Percentiles rank a stretch among this genome's conserved stretches.
Evolutionary conservation across 768 basidiomycete species (phyloP).

Genomic region (Naganishia onofrii): DNA sequence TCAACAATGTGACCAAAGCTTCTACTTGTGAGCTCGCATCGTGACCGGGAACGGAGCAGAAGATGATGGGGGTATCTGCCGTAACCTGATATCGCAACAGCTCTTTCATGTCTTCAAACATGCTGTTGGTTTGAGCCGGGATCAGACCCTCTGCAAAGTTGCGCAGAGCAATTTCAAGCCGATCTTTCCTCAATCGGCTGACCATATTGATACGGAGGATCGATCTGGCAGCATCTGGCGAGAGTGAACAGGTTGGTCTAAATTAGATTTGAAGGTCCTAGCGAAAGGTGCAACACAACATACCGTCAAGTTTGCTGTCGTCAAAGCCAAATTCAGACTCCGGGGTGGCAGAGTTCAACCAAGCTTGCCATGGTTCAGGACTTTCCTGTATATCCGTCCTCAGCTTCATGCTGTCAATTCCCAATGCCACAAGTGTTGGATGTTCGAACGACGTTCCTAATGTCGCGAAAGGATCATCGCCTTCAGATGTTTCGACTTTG

Average conservation of each 20-base stretch:
- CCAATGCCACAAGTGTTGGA: neutral
- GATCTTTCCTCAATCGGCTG: constrained; percentile 7
- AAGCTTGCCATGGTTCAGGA: neutral
- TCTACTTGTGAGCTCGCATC: constrained; percentile 86
- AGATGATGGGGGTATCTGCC: constrained; percentile 73
- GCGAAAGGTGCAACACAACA: neutral
- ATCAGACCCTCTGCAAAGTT: neutral
- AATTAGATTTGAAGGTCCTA: neutral
- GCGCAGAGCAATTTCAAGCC: neutral
- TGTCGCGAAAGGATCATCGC: neutral
- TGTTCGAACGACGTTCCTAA: neutral
- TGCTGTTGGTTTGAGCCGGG: neutral
- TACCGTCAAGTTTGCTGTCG: neutral
- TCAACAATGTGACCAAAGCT: constrained; percentile 57
- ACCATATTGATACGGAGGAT: constrained; percentile 6
- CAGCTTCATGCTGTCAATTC: neutral
- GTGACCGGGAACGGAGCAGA: constrained; percentile 91
- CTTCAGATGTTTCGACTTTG: neutral
- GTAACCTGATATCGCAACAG: neutral
- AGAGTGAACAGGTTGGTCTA: neutral
- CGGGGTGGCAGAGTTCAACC: neutral
- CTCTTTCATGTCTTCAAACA: neutral
- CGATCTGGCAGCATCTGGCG: neutral
- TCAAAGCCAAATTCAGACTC: neutral
- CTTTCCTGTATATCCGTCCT: neutral